Evolutionary conservation across 495 filamentous ascomycete species (phyloP).

Genomic region (Penicillium antarcticum): DNA sequence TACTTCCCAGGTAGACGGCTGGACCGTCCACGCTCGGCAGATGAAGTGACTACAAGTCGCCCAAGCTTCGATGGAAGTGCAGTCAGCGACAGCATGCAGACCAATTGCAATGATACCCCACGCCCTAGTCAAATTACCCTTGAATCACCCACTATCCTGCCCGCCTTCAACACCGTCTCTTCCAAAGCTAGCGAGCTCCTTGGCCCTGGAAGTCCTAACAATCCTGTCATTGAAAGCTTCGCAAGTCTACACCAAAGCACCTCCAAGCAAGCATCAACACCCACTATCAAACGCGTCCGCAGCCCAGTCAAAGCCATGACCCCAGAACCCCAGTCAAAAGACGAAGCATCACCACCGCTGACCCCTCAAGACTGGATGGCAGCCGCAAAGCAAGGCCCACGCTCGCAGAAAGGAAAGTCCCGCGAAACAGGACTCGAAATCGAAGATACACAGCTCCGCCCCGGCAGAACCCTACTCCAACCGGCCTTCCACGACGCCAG

Average conservation of each 20-base stretch:
- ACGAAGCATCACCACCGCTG: constrained; percentile 27
- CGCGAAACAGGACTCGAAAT: constrained; percentile 5
- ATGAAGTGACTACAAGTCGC: constrained; percentile 25
- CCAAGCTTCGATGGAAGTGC: constrained; percentile 30
- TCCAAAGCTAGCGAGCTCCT: constrained; percentile 24
- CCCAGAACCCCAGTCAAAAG: background rate
- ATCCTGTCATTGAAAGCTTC: constrained; percentile 20
- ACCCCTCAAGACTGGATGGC: constrained; percentile 46
- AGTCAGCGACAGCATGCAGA: constrained; percentile 27
- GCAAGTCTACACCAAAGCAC: constrained; percentile 17
- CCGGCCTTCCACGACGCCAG: constrained; percentile 21
- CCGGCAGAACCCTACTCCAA: constrained; percentile 6
- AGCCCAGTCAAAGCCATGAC: constrained; percentile 17
- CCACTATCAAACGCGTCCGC: constrained; percentile 21
- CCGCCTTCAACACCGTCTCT: constrained; percentile 29
- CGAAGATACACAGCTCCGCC: constrained; percentile 10
- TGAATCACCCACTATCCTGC: constrained; percentile 30
- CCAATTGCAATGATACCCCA: constrained; percentile 31
- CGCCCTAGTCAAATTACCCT: constrained; percentile 17
- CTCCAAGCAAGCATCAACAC: constrained; percentile 17
- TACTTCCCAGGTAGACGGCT: constrained; percentile 20
- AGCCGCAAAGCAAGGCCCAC: constrained; percentile 30
- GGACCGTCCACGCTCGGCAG: constrained; percentile 34
- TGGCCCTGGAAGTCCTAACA: constrained; percentile 24
- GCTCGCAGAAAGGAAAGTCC: constrained; percentile 15